Base-by-base conservation (phyloP, 2,329 filamentous ascomycete genomes). In the Tolypocladium album region DNA sequence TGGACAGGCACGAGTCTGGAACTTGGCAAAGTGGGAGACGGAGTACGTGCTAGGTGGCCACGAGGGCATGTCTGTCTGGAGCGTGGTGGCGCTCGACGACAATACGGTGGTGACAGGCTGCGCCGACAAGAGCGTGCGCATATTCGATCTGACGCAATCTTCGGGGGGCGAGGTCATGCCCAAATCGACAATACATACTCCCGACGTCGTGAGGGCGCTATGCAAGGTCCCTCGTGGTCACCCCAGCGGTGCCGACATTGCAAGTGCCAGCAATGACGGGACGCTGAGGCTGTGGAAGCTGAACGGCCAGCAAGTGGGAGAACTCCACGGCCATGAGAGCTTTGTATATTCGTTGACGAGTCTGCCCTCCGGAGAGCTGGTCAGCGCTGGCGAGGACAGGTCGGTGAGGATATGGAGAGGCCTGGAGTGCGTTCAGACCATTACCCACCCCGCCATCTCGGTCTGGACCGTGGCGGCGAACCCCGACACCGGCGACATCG, bases 381-480 rank as follows among this genome's bases (percentile, higher is more conserved):
- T 95, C 56, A 97, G 93, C 72, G 86, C 91, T 2, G 92, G 92
- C 22, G 94, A 99, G 74, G 94, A 99, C 74, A 85, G 94, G n/a
- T 97, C 94, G 0, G 85, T 96, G 40, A 84, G 91, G 58, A 79
- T 99, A 70, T 99, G 95, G 94, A 87, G 83, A 66, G 89, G 88
- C 53, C 83, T 79, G 17, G 82, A 92, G 60, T 97, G 93, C 71
- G 76, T 96, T 55, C 94, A 99, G 74, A 97, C 93, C 45, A 97
- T 99, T 64, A 97, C 93, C 1, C 92, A 97, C 68, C 94, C 94
- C 13, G 94, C 94, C 12, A 95, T 97, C 59, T 97, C 93, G 0
- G 92, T 99, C 6, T 99, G 94, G 94, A 82, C 85, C 17, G 91
- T 99, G 22, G 89, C 92, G n/a, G 89, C 84, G 13, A 94, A 90